Percentiles rank a stretch among this genome's conserved stretches.
Evolutionary conservation across 768 basidiomycete genomes (phyloP).

Genomic region (Boletus patriciae): DNA sequence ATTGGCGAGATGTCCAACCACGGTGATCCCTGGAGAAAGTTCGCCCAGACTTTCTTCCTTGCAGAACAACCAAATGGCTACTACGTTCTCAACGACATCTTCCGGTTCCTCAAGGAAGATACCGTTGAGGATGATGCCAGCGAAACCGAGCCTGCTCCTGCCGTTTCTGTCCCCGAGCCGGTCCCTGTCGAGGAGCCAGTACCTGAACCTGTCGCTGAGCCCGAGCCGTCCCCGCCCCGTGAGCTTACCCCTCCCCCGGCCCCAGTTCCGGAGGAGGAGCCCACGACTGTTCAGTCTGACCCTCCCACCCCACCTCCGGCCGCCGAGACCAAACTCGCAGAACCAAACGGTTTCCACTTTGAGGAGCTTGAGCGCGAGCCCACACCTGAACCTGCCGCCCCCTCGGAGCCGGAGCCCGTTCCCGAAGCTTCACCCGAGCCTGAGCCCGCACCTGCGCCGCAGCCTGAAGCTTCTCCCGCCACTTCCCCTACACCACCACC

Average conservation of each 20-base stretch:
- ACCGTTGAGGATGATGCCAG: slow-evolving; percentile 74
- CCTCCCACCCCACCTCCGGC: slow-evolving; percentile 36
- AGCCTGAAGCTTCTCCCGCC: slow-evolving; percentile 9
- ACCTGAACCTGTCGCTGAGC: slow-evolving; percentile 30
- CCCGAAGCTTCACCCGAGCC: slow-evolving; percentile 30
- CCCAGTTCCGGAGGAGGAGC: slow-evolving; percentile 38
- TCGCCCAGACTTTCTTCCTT: slow-evolving; percentile 99
- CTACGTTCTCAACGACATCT: slow-evolving; percentile 99
- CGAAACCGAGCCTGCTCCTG: slow-evolving; percentile 43
- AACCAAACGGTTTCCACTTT: slow-evolving; percentile 42
- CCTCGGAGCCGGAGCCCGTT: slow-evolving; percentile 27
- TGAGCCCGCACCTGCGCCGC: slow-evolving; percentile 24
- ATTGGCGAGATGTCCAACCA: slow-evolving; percentile 99
- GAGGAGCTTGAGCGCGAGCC: slow-evolving; percentile 36
- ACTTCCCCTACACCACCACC: slow-evolving; percentile 33
- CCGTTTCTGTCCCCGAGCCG: slow-evolving; percentile 37
- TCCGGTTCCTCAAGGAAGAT: slow-evolving; percentile 98
- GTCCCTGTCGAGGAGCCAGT: slow-evolving; percentile 34
- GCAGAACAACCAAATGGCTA: slow-evolving; percentile 99
- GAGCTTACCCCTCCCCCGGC: slow-evolving; percentile 32
- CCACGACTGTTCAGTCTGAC: slow-evolving; percentile 38
- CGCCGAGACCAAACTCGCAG: slow-evolving; percentile 42
- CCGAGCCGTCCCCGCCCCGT: slow-evolving; percentile 33
- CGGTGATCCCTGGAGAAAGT: slow-evolving; percentile 92
- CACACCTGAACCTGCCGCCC: slow-evolving; percentile 25